These are phyloP conservation scores for Aspergillus sp. DNA, from an alignment of 2,329 filamentous ascomycete genomes.

Conservation along the genomic window DNA sequence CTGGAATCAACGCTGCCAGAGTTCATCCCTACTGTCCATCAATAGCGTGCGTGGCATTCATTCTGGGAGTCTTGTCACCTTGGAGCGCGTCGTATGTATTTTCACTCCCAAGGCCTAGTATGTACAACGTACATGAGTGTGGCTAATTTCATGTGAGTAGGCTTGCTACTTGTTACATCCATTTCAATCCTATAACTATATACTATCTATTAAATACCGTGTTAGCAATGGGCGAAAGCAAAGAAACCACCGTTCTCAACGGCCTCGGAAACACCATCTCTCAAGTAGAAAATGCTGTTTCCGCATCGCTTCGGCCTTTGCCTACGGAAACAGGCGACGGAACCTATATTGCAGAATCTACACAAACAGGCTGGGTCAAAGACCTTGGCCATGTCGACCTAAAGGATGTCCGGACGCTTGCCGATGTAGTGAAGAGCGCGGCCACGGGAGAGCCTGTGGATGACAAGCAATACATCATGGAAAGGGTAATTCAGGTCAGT, in stretches of 20 bases:
- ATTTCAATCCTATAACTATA: background rate
- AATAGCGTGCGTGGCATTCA: background rate
- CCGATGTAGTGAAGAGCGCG: constrained; percentile 42
- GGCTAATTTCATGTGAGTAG: background rate
- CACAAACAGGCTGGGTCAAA: constrained; percentile 36
- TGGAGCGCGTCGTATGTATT: background rate
- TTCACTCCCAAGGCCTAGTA: background rate
- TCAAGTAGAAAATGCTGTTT: constrained; percentile 40
- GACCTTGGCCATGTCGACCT: constrained; percentile 52
- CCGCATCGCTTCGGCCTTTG: constrained; percentile 43
- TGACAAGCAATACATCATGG: constrained; percentile 64
- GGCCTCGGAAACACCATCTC: constrained; percentile 37
- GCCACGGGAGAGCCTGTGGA: constrained; percentile 55
- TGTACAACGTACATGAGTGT: background rate
- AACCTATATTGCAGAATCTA: constrained; percentile 37
- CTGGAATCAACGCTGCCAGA: background rate
- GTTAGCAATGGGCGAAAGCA: constrained; percentile 21
- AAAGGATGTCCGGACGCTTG: constrained; percentile 43
- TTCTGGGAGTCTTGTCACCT: background rate
- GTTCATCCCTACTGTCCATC: background rate
- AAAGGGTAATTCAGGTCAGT: constrained; percentile 52
- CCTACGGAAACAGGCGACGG: constrained; percentile 43
- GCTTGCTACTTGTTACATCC: background rate
- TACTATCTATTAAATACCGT: background rate
- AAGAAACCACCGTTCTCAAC: constrained; percentile 24